Base-by-base conservation (phyloP, 345 rosid species). In the Adansonia digitata region DNA sequence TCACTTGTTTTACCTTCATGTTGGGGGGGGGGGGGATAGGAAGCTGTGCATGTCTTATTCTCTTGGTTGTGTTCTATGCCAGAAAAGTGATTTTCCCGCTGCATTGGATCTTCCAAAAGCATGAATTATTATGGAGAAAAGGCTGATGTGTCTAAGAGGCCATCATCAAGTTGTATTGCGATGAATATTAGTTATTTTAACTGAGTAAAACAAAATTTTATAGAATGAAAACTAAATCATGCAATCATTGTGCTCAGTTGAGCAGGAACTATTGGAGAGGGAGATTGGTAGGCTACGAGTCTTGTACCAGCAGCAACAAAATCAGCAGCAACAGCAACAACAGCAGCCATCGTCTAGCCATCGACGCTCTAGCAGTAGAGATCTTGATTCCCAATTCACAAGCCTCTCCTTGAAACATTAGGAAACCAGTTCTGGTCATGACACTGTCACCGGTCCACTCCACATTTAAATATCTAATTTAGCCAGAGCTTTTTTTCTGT, bases 241-340 rank as follows among this genome's bases (percentile, higher is more conserved):
- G 53, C 22, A 59, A 57, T 24, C 48, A 31, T 15, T 55, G 45
- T 83, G 68, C 78, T 71, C 90, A 96, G 99, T 96, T 92, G 99
- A 96, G 84, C 99, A 96, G 24, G 97, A 96, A 48, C 88, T 96
- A 77, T 83, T 96, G 81, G 99, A 93, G 84, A 90, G 93, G 84
- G 98, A 96, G 83, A 87, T 92, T 65, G 92, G 92, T 75, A 90
- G 98, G 87, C 84, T 96, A 52, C 81, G 88, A 75, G 73, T 83
- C 15, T 66, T 90, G 84, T 92, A 88, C 79, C 92, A 92, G 82
- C 94, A 88, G 69, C 97, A 90, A 13, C 92, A 88, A 57, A 84
- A 81, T 14, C 88, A 77, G 1, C 87, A 79, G 26, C 89, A 79
- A 6, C 87, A 78, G 22, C 90, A 82, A 27, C 85, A 80, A 69